phyloP scores from a whole-genome alignment of 2,329 filamentous ascomycete genomes.

The Epichloe baconii region DNA sequence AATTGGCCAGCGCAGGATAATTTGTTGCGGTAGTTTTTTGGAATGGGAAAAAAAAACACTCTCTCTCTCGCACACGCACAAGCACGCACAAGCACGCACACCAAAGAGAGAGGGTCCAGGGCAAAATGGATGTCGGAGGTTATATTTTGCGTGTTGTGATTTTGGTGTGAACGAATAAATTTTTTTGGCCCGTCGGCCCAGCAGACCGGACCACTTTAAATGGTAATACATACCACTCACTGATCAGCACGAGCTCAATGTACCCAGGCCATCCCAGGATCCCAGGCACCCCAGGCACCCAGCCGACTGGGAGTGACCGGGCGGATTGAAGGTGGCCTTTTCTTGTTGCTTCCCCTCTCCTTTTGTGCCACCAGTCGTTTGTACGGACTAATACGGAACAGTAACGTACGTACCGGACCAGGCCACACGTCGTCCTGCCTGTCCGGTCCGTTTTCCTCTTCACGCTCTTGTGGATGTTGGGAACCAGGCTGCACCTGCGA shows the following conservation, averaged over 20 bases:
- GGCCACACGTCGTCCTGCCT: background rate
- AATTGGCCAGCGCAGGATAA: background rate
- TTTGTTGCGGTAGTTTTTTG: conserved; percentile 1
- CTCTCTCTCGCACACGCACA: background rate
- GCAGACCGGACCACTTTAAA: background rate
- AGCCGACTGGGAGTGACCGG: no score
- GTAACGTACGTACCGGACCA: background rate
- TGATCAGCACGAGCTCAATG: background rate
- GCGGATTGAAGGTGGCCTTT: background rate
- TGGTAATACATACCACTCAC: background rate
- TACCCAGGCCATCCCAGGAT: no score
- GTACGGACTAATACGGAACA: background rate
- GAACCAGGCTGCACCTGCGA: no score
- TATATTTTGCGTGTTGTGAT: conserved; percentile 5
- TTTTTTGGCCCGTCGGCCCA: background rate
- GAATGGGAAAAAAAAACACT: background rate
- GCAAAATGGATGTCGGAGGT: conserved; percentile 5
- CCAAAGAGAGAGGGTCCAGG: background rate
- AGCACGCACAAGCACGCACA: background rate
- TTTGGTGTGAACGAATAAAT: conserved; percentile 1
- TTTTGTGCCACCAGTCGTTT: background rate
- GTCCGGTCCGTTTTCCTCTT: background rate
- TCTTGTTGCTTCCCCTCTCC: background rate
- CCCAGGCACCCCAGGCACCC: no score
- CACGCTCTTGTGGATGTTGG: no score